A percentile compares a stretch with the other conserved stretches of the same genome.
These are phyloP conservation scores for Cubamyces sp. DNA, from an alignment of 768 basidiomycete species.

Conservation along the genomic window DNA sequence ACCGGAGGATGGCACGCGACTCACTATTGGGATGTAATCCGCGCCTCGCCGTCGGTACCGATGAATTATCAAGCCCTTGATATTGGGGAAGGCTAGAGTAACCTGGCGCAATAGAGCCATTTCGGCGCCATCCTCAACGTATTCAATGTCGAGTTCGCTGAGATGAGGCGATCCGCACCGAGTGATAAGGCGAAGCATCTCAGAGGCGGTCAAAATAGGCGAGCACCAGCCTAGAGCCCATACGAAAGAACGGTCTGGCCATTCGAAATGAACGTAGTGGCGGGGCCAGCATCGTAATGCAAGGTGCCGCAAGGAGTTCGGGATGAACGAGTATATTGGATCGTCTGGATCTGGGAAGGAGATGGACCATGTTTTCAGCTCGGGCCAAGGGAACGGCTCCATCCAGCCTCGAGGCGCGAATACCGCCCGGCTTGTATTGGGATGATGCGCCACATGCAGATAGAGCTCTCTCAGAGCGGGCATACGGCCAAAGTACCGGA, in stretches of 20 bases:
- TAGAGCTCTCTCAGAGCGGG: background rate
- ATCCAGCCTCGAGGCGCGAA: background rate
- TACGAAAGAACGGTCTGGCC: background rate
- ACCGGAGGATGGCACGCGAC: background rate
- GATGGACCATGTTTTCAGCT: background rate
- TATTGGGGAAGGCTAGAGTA: background rate
- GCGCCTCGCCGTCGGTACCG: background rate
- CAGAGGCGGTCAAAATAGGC: background rate
- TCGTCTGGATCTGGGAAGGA: background rate
- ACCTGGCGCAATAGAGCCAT: background rate
- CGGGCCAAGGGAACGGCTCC: background rate
- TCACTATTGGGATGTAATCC: background rate
- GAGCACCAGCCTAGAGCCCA: background rate
- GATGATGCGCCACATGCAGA: background rate
- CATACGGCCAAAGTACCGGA: background rate
- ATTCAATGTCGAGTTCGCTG: slow-evolving; percentile 5
- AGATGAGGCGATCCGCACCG: background rate
- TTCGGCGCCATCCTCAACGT: background rate
- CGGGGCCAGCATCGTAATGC: slow-evolving; percentile 8
- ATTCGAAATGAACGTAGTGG: background rate
- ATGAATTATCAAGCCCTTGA: background rate
- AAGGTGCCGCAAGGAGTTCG: background rate
- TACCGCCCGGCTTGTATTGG: background rate
- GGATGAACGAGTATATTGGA: background rate
- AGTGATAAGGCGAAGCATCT: background rate